Evolutionary conservation across 352 stramenopile species (phyloP).

Genomic region (Phytophthora litchii): DNA sequence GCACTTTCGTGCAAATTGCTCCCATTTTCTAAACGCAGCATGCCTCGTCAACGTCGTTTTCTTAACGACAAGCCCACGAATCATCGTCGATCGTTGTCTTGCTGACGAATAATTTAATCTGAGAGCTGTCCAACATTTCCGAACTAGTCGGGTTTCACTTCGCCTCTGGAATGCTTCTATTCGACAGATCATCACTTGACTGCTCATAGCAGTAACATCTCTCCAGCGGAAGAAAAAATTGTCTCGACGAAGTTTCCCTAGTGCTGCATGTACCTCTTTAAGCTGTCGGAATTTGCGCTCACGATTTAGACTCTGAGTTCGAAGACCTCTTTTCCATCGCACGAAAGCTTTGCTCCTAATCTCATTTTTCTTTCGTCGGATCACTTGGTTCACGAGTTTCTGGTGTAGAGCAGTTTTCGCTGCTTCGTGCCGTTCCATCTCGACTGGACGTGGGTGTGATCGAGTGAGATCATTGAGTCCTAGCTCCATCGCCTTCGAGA

Average conservation of each 20-base stretch:
- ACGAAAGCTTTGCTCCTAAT: constrained; percentile 49
- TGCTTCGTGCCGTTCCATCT: constrained; percentile 17
- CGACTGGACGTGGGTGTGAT: constrained; percentile 13
- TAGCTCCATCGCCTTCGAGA: constrained; percentile 18
- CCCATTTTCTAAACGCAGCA: constrained; percentile 29
- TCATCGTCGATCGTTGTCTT: constrained; percentile 4
- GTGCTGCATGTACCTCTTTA: constrained; percentile 14
- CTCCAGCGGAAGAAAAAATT: constrained; percentile 50
- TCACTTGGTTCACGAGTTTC: constrained; percentile 63
- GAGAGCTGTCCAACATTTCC: constrained; percentile 30
- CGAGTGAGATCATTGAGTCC: constrained; percentile 25
- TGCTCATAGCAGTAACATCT: constrained; percentile 19
- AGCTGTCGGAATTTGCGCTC: constrained; percentile 39
- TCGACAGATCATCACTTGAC: constrained; percentile 44
- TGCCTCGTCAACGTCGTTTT: constrained; percentile 1
- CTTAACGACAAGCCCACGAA: constrained; percentile 20
- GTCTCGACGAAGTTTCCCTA: constrained; percentile 40
- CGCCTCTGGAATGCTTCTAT: constrained; percentile 58
- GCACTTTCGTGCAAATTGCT: constrained; percentile 2
- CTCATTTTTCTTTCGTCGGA: constrained; percentile 49
- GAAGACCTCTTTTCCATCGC: constrained; percentile 59
- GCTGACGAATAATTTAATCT: neutral
- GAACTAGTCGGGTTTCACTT: constrained; percentile 14
- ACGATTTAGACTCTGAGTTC: constrained; percentile 51
- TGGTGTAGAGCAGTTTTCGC: constrained; percentile 50